Base-by-base conservation (phyloP, 2,329 filamentous ascomycete species). In the Neofusicoccum cordaticola region DNA sequence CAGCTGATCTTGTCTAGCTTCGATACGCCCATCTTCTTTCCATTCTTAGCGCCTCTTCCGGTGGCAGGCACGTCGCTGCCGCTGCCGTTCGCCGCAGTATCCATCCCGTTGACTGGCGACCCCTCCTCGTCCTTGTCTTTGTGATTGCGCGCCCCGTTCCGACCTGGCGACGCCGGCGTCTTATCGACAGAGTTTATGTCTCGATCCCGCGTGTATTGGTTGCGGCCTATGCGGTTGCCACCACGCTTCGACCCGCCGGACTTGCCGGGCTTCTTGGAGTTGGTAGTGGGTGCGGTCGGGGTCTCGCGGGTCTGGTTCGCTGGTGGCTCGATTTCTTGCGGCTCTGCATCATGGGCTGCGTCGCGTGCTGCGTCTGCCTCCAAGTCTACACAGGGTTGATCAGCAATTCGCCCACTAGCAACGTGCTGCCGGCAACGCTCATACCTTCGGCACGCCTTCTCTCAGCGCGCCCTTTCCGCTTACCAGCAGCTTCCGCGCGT, bases 381-480 rank as follows among this genome's bases (percentile, higher is more conserved):
- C 8, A 65, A 62, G 15, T 73, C 69, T 57, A 69, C 61, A 12
- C 66, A 64, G 17, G 71, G 67, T 19, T 68, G 69, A 12, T 77
- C 74, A 52, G 58, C 37, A 31, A 62, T 13, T 27, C n/a, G 11
- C 9, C 15, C 12, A 17, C 19, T 41, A 9, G 35, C 15, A 19
- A 5, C 17, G n/a, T 8, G n/a, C n/a, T 13, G 13, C 37, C 15
- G n/a, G 17, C 19, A 8, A 34, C 7, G 35, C 44, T 41, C 58
- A 41, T 62, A 93, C 92, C 92, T 73, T 97, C 93, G 69, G 84
- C 89, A 75, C 92, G 88, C 70, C 93, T 86, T 67, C 92, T 86
- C 69, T 95, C 93, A 47, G 90, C 88, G 63, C 92, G 86, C 58
- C 90, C 91, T 81, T 94, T 95, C 66, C 93, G 86, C 75, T 93